Evolutionary conservation across 805 yeast species (phyloP).

Genomic region (Kodamaea neixiangensis): DNA sequence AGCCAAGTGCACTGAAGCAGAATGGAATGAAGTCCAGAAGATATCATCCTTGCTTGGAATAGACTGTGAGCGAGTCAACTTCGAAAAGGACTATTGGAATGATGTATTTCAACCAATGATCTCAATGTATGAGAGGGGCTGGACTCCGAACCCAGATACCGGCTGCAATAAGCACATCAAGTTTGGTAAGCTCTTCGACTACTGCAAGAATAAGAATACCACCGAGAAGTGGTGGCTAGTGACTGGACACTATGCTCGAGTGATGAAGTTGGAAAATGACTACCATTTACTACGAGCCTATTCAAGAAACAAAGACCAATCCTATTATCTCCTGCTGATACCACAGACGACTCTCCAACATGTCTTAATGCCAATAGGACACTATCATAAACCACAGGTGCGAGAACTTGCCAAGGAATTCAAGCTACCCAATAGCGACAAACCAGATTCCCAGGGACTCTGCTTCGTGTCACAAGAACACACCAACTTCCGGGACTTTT

Average conservation of each 20-base stretch:
- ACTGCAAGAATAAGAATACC: slow-evolving; percentile 40
- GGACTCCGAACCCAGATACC: slow-evolving; percentile 94
- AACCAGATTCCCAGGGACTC: slow-evolving; percentile 92
- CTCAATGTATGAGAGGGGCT: slow-evolving; percentile 63
- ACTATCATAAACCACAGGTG: slow-evolving; percentile 70
- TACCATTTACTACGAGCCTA: slow-evolving; percentile 57
- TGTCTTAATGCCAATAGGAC: slow-evolving; percentile 80
- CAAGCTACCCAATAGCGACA: slow-evolving; percentile 62
- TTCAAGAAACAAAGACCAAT: slow-evolving; percentile 76
- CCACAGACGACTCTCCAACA: slow-evolving; percentile 44
- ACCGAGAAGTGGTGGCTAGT: slow-evolving; percentile 72
- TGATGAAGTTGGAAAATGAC: slow-evolving; percentile 40
- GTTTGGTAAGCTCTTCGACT: slow-evolving; percentile 74
- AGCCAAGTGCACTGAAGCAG: slow-evolving; percentile 75
- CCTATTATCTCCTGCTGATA: slow-evolving; percentile 81
- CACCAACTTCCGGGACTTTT: slow-evolving; percentile 67
- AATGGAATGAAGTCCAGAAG: slow-evolving; percentile 80
- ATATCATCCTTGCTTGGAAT: slow-evolving; percentile 64
- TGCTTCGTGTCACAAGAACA: slow-evolving; percentile 79
- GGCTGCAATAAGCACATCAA: slow-evolving; percentile 84
- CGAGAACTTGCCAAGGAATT: slow-evolving; percentile 61
- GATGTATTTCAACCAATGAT: slow-evolving; percentile 94
- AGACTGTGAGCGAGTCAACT: slow-evolving; percentile 73
- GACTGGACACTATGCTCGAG: slow-evolving; percentile 79
- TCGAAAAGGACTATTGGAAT: slow-evolving; percentile 91